Percentiles rank a stretch among this genome's conserved stretches.
Evolutionary conservation across 1,284 basidiomycete genomes (phyloP).

Genomic region (Ustilago cynodontis): DNA sequence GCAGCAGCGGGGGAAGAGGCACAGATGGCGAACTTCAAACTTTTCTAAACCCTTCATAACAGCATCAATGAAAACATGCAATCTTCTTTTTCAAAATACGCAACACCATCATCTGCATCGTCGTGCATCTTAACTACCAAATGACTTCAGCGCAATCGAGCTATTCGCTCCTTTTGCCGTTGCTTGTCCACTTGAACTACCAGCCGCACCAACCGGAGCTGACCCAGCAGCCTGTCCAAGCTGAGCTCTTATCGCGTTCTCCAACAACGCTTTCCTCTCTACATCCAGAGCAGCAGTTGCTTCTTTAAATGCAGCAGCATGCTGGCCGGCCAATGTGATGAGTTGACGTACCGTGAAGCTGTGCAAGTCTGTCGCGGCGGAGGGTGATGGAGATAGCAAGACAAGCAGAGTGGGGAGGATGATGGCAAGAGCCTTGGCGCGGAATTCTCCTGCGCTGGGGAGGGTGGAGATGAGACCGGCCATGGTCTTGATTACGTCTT

Average conservation of each 20-base stretch:
- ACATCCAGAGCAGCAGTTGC: slow-evolving; percentile 80
- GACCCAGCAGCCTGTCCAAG: slow-evolving; percentile 17
- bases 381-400: slow-evolving; percentile 73
- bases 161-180: slow-evolving; percentile 14
- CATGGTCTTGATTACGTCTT: slow-evolving; percentile 86
- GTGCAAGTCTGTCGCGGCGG: slow-evolving; percentile 73
- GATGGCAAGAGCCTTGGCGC: slow-evolving; percentile 78
- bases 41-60: slow-evolving; percentile 12
- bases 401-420: slow-evolving; percentile 83
- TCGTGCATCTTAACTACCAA: slow-evolving; percentile 28
- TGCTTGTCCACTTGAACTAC: neutral
- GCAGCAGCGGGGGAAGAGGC: slow-evolving; percentile 1
- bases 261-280: slow-evolving; percentile 77
- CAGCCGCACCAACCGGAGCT: neutral
- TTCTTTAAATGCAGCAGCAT: slow-evolving; percentile 86
- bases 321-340: slow-evolving; percentile 80
- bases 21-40: slow-evolving; percentile 36
- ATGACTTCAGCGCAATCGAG: slow-evolving; percentile 55
- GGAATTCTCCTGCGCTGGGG: slow-evolving; percentile 33
- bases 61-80: neutral
- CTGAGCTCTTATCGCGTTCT: slow-evolving; percentile 76
- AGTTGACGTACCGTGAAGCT: slow-evolving; percentile 80
- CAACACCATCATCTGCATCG: neutral
- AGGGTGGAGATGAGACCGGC: slow-evolving; percentile 73
- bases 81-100: neutral